These are phyloP conservation scores for Tephrocybe rancida DNA, from an alignment of 768 basidiomycete species.

Conservation along the genomic window DNA sequence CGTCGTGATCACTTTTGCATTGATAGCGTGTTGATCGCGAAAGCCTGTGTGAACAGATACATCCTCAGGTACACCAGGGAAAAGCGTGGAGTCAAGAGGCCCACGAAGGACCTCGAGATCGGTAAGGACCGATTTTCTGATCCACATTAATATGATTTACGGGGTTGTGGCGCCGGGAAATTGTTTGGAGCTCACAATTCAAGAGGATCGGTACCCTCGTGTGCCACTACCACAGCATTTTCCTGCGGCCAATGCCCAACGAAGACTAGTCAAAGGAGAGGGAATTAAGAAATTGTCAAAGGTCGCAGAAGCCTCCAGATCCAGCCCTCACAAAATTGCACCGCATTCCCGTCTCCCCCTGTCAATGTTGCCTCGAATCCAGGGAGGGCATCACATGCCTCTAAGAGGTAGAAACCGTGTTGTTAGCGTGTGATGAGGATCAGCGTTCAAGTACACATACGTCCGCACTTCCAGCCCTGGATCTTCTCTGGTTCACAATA, in stretches of 20 bases:
- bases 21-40: slow-evolving; percentile 44
- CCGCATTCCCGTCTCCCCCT: slow-evolving; percentile 31
- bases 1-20: slow-evolving; percentile 34
- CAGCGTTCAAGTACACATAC: slow-evolving; percentile 19
- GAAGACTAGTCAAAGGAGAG: slow-evolving; percentile 20
- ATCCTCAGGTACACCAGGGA: slow-evolving; percentile 45
- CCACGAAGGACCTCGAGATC: slow-evolving; percentile 43
- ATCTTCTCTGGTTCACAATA: slow-evolving; percentile 30
- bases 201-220: slow-evolving; percentile 54
- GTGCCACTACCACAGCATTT: slow-evolving; percentile 48
- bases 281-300: not conserved
- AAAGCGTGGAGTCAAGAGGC: slow-evolving; percentile 42
- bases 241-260: slow-evolving; percentile 51
- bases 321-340: slow-evolving; percentile 31
- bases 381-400: slow-evolving; percentile 33
- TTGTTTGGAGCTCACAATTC: slow-evolving; percentile 34
- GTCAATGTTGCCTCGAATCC: slow-evolving; percentile 31
- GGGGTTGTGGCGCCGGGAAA: not conserved
- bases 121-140: slow-evolving; percentile 48
- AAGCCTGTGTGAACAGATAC: slow-evolving; percentile 55
- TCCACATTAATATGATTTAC: not conserved
- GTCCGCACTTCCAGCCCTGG: slow-evolving; percentile 31
- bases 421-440: not conserved
- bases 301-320: not conserved
- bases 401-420: slow-evolving; percentile 8